Conservation (phyloP, 306 rosid genomes). For the Abrus pulchellus region DNA sequence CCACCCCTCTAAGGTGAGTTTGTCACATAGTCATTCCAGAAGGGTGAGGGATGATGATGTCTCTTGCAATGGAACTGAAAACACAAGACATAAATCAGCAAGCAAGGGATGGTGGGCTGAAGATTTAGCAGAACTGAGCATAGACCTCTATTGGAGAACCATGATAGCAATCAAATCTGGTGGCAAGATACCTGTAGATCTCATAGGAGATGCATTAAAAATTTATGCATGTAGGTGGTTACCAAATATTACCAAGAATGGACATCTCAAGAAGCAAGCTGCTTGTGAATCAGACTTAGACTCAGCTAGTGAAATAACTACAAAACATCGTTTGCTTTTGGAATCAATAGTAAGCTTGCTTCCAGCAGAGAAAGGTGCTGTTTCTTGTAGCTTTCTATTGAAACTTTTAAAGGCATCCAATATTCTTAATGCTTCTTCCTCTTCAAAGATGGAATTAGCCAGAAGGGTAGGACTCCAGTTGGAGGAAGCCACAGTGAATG, state of each 20-base stretch:
- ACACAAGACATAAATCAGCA: constrained; percentile 63
- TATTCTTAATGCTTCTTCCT: constrained; percentile 81
- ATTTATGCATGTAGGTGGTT: constrained; percentile 92
- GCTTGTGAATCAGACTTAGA: constrained; percentile 66
- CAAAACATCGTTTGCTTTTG: constrained; percentile 82
- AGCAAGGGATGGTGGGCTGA: constrained; percentile 99
- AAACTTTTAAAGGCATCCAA: constrained; percentile 91
- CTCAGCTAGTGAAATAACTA: constrained; percentile 59
- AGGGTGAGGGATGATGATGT: constrained; percentile 72
- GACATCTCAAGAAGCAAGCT: constrained; percentile 47
- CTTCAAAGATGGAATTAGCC: constrained; percentile 87
- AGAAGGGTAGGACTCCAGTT: constrained; percentile 83
- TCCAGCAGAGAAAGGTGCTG: constrained; percentile 89
- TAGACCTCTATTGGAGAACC: constrained; percentile 95
- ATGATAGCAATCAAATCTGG: constrained; percentile 91
- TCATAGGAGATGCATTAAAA: constrained; percentile 88
- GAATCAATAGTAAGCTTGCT: constrained; percentile 91
- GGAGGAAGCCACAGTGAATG: constrained; percentile 83
- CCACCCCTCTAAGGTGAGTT: constrained; percentile 80
- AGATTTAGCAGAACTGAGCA: constrained; percentile 90
- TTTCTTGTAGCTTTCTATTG: constrained; percentile 83
- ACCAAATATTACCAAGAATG: constrained; percentile 70
- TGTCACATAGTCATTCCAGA: constrained; percentile 82
- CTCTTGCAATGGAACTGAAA: constrained; percentile 82
- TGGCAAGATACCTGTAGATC: constrained; percentile 69